phyloP scores from a whole-genome alignment of 1,284 basidiomycete species.

The Trametes sp. region DNA sequence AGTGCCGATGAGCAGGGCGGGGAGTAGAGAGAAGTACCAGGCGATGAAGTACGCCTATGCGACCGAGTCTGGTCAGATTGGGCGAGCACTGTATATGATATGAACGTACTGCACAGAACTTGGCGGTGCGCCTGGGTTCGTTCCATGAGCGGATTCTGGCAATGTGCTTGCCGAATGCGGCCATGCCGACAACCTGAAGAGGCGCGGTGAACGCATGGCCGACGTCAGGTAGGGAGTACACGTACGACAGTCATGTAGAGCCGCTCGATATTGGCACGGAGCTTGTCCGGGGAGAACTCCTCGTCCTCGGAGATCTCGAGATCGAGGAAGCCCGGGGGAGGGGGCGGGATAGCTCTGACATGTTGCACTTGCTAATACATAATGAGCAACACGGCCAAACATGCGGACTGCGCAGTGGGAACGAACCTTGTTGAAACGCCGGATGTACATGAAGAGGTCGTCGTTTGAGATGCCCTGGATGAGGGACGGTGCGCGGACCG shows the following conservation, averaged over 20 bases:
- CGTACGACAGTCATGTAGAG: constrained; percentile 53
- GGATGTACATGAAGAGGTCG: constrained; percentile 49
- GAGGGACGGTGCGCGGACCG: constrained; percentile 31
- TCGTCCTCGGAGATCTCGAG: constrained; percentile 52
- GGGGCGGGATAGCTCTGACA: constrained; percentile 42
- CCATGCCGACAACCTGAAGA: constrained; percentile 49
- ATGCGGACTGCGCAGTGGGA: background rate
- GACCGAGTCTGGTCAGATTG: background rate
- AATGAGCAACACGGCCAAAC: background rate
- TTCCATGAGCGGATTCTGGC: constrained; percentile 58
- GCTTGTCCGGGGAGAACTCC: constrained; percentile 56
- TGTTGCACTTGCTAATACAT: constrained; percentile 46
- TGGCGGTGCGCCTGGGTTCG: constrained; percentile 51
- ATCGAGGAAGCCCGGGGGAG: constrained; percentile 47
- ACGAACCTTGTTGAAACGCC: constrained; percentile 51
- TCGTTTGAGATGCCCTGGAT: constrained; percentile 48
- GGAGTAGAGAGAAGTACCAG: constrained; percentile 51
- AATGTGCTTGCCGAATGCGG: constrained; percentile 54
- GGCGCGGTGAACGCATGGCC: background rate
- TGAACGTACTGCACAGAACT: constrained; percentile 46
- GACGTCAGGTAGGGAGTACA: background rate
- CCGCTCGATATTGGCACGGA: constrained; percentile 58
- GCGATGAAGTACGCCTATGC: constrained; percentile 51
- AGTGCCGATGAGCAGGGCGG: constrained; percentile 47
- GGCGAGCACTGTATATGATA: background rate